Evolutionary conservation across 331 rosid species (phyloP).

Genomic region (Acacia pycnantha): DNA sequence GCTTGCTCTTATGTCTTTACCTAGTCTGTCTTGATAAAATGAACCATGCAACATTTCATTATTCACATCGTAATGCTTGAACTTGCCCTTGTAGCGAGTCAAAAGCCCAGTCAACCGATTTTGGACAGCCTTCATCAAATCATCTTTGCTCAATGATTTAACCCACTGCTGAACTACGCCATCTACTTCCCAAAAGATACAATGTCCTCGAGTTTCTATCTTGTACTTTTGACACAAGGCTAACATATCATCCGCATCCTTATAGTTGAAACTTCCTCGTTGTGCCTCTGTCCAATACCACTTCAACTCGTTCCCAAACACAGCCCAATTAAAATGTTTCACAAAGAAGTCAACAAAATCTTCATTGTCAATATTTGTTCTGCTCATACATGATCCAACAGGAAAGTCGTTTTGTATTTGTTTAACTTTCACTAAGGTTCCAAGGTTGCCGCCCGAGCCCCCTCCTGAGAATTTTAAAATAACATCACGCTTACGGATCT

Average conservation of each 20-base stretch:
- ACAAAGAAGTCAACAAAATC: constrained; percentile 78
- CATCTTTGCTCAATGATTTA: constrained; percentile 58
- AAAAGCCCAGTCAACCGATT: constrained; percentile 65
- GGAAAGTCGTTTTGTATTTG: constrained; percentile 77
- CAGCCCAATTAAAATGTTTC: constrained; percentile 96
- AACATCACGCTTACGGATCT: constrained; percentile 87
- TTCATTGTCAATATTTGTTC: constrained; percentile 92
- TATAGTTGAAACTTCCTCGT: constrained; percentile 73
- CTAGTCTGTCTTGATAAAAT: constrained; percentile 77
- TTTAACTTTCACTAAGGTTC: constrained; percentile 62
- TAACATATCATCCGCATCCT: constrained; percentile 84
- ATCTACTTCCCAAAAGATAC: constrained; percentile 97
- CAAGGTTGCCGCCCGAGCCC: constrained; percentile 33
- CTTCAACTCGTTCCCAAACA: constrained; percentile 94
- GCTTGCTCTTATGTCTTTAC: constrained; percentile 72
- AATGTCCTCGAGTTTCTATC: constrained; percentile 84
- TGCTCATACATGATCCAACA: constrained; percentile 76
- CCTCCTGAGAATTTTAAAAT: constrained; percentile 69
- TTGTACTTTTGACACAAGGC: constrained; percentile 66
- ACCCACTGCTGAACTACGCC: constrained; percentile 79
- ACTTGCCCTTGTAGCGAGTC: constrained; percentile 79
- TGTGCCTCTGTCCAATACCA: constrained; percentile 99
- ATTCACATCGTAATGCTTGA: constrained; percentile 92
- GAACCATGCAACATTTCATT: constrained; percentile 98
- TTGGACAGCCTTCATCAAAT: constrained; percentile 71